Conservation (phyloP, 2,329 filamentous ascomycete genomes). For the Colletotrichum lindemuthianum region DNA sequence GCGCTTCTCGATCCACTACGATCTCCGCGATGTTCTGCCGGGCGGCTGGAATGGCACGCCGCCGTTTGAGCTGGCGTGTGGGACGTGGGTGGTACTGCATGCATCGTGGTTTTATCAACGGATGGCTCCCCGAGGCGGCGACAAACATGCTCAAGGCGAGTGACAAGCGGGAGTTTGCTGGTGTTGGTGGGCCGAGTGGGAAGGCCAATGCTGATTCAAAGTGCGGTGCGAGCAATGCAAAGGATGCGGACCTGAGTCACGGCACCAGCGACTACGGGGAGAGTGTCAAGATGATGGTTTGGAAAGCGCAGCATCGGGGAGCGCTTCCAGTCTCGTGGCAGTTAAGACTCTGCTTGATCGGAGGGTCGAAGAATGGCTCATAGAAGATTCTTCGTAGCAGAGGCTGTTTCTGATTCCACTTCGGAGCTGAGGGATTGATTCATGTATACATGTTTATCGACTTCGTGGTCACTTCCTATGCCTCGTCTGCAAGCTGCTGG, state of each 20-base stretch:
- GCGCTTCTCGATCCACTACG: constrained; percentile 58
- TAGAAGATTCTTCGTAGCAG: background rate
- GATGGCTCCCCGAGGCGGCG: constrained; percentile 53
- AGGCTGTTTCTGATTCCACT: too few relatives aligned
- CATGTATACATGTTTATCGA: too few relatives aligned
- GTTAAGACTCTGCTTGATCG: background rate
- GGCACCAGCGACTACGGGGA: constrained; percentile 52
- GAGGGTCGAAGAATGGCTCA: background rate
- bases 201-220: constrained; percentile 38
- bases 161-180: constrained; percentile 48
- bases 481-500: too few relatives aligned
- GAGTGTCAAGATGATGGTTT: constrained; percentile 38
- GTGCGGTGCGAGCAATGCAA: constrained; percentile 43
- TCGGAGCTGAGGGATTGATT: too few relatives aligned
- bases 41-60: constrained; percentile 55
- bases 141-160: constrained; percentile 52
- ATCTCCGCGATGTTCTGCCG: constrained; percentile 53
- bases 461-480: too few relatives aligned
- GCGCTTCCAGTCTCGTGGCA: constrained; percentile 13
- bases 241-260: constrained; percentile 52
- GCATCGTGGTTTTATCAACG: constrained; percentile 61
- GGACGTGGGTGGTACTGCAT: constrained; percentile 51
- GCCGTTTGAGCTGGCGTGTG: constrained; percentile 55
- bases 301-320: constrained; percentile 22
- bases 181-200: constrained; percentile 46